These are phyloP conservation scores for Taiwanofungus camphoratus DNA, from an alignment of 1,284 basidiomycete species.

Conservation along the genomic window DNA sequence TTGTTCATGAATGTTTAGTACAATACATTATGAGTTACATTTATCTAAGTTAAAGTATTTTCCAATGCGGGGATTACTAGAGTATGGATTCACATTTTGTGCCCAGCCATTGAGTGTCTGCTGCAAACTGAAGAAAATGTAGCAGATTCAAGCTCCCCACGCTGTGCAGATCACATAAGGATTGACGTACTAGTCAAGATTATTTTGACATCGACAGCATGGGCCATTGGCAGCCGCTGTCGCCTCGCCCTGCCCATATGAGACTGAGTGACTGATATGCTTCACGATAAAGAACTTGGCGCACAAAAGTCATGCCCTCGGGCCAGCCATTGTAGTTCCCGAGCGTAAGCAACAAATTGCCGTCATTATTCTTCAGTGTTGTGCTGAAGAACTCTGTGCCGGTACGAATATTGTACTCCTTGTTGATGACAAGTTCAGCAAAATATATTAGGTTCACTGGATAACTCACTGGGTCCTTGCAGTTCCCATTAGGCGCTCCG, in stretches of 20 bases:
- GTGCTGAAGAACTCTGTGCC: constrained; percentile 57
- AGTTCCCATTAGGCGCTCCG: constrained; percentile 57
- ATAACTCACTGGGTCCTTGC: constrained; percentile 53
- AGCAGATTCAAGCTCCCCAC: constrained; percentile 17
- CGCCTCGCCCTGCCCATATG: constrained; percentile 38
- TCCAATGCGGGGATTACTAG: constrained; percentile 42
- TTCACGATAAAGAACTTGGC: constrained; percentile 17
- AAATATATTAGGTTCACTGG: constrained; percentile 1
- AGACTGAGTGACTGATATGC: background rate
- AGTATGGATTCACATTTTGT: constrained; percentile 56
- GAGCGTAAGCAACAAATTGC: constrained; percentile 57
- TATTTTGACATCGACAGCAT: constrained; percentile 75
- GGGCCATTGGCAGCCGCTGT: constrained; percentile 46
- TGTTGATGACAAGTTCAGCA: constrained; percentile 5
- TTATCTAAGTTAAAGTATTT: constrained; percentile 64
- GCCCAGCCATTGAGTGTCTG: constrained; percentile 81
- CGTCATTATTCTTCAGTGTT: constrained; percentile 46
- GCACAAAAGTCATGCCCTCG: constrained; percentile 53
- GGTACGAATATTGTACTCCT: constrained; percentile 67
- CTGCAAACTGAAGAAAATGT: constrained; percentile 49
- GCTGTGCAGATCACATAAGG: background rate
- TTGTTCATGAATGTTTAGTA: background rate
- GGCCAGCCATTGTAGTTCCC: constrained; percentile 82
- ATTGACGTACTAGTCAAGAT: constrained; percentile 64
- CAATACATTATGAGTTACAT: constrained; percentile 30